These are phyloP conservation scores for Colletotrichum truncatum DNA, from an alignment of 2,329 filamentous ascomycete genomes.

Conservation along the genomic window DNA sequence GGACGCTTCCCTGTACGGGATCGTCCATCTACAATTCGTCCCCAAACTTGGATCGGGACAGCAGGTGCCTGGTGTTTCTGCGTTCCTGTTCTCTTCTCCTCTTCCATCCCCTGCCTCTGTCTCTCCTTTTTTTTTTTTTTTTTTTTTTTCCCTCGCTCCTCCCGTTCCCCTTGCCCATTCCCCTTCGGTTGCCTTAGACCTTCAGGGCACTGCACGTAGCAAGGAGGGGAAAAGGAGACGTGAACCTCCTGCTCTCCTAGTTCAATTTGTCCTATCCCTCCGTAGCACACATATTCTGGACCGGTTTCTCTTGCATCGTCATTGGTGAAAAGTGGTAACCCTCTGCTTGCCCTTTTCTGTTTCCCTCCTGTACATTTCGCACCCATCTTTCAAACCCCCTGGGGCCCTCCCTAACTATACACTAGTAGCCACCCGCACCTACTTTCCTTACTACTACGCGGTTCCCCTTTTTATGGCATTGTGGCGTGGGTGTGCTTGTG, in stretches of 20 bases:
- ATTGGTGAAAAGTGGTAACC: neutral
- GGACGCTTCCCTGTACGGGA: neutral
- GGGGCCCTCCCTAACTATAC: no score
- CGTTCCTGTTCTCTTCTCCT: neutral
- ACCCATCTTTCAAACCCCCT: conserved; percentile 18
- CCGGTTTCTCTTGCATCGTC: neutral
- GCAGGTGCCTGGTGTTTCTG: neutral
- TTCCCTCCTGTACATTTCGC: conserved; percentile 35
- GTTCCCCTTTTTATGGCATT: conserved; percentile 30
- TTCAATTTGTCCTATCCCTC: neutral
- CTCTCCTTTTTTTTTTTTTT: conserved; percentile 21
- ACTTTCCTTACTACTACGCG: conserved; percentile 22
- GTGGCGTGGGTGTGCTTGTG: conserved; percentile 17
- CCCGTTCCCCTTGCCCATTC: neutral
- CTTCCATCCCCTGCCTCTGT: conserved; percentile 8
- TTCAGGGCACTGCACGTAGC: neutral
- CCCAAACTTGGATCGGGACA: neutral
- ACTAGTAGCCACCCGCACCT: conserved; percentile 19
- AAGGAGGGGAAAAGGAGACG: neutral
- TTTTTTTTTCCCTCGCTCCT: conserved; percentile 15
- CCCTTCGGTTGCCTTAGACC: neutral
- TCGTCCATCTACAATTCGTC: neutral
- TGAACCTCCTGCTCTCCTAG: neutral
- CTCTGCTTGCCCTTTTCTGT: conserved; percentile 37
- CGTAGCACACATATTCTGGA: neutral